Percentiles rank a stretch among this genome's conserved stretches.
These are phyloP conservation scores for Fusarium armeniacum DNA, from an alignment of 2,329 filamentous ascomycete genomes.

Conservation along the genomic window DNA sequence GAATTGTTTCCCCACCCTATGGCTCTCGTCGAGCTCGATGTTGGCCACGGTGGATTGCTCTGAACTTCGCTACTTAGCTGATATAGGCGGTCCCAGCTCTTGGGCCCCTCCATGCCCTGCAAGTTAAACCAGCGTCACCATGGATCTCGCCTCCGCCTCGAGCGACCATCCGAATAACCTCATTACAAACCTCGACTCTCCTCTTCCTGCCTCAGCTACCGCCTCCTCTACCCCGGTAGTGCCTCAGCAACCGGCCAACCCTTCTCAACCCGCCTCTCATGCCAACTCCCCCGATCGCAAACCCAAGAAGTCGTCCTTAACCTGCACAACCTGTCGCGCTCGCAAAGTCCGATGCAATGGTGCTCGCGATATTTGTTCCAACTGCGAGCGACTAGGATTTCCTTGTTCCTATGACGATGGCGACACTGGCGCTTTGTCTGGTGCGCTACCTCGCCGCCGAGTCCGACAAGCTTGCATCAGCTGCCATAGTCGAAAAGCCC, in stretches of 20 bases:
- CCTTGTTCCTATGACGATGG: conserved; percentile 69
- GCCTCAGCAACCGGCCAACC: conserved; percentile 31
- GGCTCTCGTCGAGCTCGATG: conserved; percentile 36
- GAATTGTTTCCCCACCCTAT: conserved; percentile 22
- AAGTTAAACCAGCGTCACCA: conserved; percentile 44
- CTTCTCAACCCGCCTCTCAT: conserved; percentile 45
- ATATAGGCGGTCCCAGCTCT: conserved; percentile 37
- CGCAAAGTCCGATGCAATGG: conserved; percentile 73
- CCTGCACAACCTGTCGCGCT: conserved; percentile 68
- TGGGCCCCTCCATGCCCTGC: conserved; percentile 46
- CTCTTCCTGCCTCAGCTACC: conserved; percentile 35
- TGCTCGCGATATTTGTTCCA: conserved; percentile 66
- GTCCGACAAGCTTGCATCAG: conserved; percentile 70
- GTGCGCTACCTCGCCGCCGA: conserved; percentile 65
- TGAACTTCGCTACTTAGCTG: conserved; percentile 28
- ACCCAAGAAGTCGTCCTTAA: conserved; percentile 61
- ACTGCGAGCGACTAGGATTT: conserved; percentile 71
- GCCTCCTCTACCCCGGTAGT: conserved; percentile 26
- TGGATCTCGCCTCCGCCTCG: conserved; percentile 50
- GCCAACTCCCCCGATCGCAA: conserved; percentile 53
- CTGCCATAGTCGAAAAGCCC: conserved; percentile 70
- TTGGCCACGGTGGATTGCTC: conserved; percentile 41
- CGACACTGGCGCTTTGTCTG: conserved; percentile 58
- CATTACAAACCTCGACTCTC: conserved; percentile 46
- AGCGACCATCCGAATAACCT: conserved; percentile 51